Base-by-base conservation (phyloP, 2,329 filamentous ascomycete species). In the Microdochium paspali region DNA sequence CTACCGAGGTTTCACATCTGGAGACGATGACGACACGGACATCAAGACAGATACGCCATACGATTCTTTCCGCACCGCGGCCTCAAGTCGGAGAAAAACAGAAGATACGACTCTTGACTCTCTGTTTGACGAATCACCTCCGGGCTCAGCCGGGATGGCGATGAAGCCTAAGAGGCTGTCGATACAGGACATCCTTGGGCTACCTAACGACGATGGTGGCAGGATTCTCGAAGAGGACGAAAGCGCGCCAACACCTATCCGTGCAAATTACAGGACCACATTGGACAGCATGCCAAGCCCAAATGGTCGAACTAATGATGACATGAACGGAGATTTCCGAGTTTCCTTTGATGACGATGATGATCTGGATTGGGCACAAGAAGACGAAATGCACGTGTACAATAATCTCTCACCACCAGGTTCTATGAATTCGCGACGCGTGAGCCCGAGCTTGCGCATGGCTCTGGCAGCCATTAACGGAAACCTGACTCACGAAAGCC, bases 121-220 rank as follows among this genome's bases (percentile, higher is more conserved):
- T 23, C 86, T 90, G 71, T 90, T 90, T 63, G 85, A 90, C 64
- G 86, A 90, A 56, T 87, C 85, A 13, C 84, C 83, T 30, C 77
- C 80, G 7, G 77, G 74, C 58, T 75, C 76, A 1, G 72, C 73
- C 18, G 69, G 72, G 47, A 74, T 74, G 53, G 59, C 55, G 45
- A 65, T 54, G 54, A 79, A 72, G 58, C 67, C 71, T 2, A 80
- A 79, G 55, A 69, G 77, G 24, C 59, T 79, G 10, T 80, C 77
- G 0, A 77, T 80, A 31, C 77, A 80, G 44, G 77, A 80, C 53
- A 79, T 80, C 18, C 58, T 80, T 18, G 77, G 74, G 7, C 68
- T 68, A 13, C 67, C 74, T 9, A 79, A 74, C 65, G 75, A 82
- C 49, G 72, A 66, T 21, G 72, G 74, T 44, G 71, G 73, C 42